Evolutionary conservation across 2,329 filamentous ascomycete genomes (phyloP).

Genomic region (Ascochyta fabae): DNA sequence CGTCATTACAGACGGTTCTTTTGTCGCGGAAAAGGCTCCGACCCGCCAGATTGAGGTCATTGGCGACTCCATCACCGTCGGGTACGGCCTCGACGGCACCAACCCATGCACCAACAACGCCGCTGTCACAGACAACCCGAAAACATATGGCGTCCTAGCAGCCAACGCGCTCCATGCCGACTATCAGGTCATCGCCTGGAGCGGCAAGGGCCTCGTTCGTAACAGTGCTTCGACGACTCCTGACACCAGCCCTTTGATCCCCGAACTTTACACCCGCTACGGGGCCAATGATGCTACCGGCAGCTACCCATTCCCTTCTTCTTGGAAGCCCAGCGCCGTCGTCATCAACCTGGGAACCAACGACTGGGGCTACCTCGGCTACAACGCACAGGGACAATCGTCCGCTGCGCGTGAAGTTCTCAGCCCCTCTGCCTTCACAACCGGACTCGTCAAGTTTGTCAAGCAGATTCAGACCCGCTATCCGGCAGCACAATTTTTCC

Average conservation of each 20-base stretch:
- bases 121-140: constrained; percentile 49
- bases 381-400: background rate
- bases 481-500: constrained; percentile 48
- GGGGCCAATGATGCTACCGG: constrained; percentile 50
- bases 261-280: constrained; percentile 52
- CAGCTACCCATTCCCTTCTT: constrained; percentile 49
- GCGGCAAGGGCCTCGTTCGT: constrained; percentile 53
- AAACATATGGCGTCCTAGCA: constrained; percentile 54
- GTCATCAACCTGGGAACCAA: constrained; percentile 57
- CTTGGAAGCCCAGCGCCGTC: constrained; percentile 45
- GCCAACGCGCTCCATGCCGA: constrained; percentile 52
- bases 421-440: constrained; percentile 17
- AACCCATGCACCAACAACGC: constrained; percentile 52
- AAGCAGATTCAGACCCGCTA: constrained; percentile 46
- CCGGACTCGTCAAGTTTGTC: constrained; percentile 39
- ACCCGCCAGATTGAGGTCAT: constrained; percentile 53
- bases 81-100: constrained; percentile 53
- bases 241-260: constrained; percentile 48
- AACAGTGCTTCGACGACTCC: constrained; percentile 44
- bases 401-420: constrained; percentile 21
- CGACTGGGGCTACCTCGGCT: constrained; percentile 49
- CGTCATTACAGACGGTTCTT: constrained; percentile 37
- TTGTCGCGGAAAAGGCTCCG: constrained; percentile 27
- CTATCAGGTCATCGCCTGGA: constrained; percentile 55
- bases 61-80: constrained; percentile 56